Conservation (phyloP, 192 early-diverging fungal genomes). For the Dissophora globulifera region DNA sequence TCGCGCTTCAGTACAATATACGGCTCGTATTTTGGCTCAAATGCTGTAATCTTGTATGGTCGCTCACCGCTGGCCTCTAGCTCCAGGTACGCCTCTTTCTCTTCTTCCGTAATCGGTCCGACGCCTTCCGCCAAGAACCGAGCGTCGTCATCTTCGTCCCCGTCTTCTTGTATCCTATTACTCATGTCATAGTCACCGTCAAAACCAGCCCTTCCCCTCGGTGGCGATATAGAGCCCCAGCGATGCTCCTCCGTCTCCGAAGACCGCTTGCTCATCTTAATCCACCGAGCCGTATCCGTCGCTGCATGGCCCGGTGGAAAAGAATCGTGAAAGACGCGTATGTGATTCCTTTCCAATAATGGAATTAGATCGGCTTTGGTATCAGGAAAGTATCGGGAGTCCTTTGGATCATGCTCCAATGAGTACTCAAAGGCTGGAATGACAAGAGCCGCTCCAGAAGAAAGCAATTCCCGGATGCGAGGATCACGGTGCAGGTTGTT, state of each 20-base stretch:
- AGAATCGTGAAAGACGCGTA: slow-evolving; percentile 66
- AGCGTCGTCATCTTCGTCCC: no score
- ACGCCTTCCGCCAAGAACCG: not conserved
- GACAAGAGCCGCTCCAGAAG: slow-evolving; percentile 61
- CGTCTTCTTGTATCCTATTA: no score
- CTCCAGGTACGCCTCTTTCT: slow-evolving; percentile 27
- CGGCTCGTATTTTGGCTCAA: slow-evolving; percentile 68
- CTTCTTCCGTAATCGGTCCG: not conserved
- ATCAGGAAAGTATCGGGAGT: slow-evolving; percentile 62
- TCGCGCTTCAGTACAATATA: slow-evolving; percentile 67
- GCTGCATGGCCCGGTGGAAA: slow-evolving; percentile 67
- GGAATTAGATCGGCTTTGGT: slow-evolving; percentile 58
- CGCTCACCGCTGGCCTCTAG: slow-evolving; percentile 47
- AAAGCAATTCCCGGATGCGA: slow-evolving; percentile 55
- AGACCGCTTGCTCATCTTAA: slow-evolving; percentile 18
- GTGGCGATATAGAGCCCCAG: not conserved
- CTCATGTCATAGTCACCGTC: slow-evolving; percentile 13
- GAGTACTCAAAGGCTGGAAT: slow-evolving; percentile 70
- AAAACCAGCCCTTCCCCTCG: slow-evolving; percentile 5
- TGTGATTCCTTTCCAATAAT: slow-evolving; percentile 55
- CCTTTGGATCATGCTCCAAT: slow-evolving; percentile 60
- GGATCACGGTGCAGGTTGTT: slow-evolving; percentile 52
- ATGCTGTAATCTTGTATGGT: slow-evolving; percentile 63
- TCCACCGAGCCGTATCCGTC: slow-evolving; percentile 64
- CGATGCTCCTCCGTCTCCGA: not conserved